Evolutionary conservation across 2,329 filamentous ascomycete species (phyloP).

Genomic region (Claviceps purpurea): DNA sequence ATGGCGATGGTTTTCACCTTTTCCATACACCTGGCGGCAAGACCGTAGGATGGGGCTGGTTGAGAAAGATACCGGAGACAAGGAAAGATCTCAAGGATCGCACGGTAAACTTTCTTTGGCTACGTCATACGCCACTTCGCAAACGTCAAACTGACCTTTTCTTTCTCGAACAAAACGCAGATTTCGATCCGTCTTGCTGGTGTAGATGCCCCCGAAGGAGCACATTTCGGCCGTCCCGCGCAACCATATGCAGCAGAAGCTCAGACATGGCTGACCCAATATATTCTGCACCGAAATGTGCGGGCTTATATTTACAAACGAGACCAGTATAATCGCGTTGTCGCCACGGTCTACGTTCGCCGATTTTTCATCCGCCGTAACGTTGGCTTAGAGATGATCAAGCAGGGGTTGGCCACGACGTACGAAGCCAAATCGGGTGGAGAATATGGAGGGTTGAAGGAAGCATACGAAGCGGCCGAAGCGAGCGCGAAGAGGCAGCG

Average conservation of each 20-base stretch:
- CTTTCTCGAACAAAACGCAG: constrained; percentile 27
- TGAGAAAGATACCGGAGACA: constrained; percentile 58
- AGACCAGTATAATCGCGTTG: constrained; percentile 87
- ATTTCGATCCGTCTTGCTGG: constrained; percentile 84
- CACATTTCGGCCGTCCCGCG: constrained; percentile 79
- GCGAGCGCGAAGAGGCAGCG: constrained; percentile 49
- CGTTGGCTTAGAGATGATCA: constrained; percentile 83
- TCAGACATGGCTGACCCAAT: constrained; percentile 61
- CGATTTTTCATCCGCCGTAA: constrained; percentile 58
- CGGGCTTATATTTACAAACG: constrained; percentile 70
- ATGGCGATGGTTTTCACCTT: constrained; percentile 90
- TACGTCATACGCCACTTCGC: neutral
- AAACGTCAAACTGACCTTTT: neutral
- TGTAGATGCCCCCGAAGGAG: constrained; percentile 81
- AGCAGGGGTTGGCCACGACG: constrained; percentile 69
- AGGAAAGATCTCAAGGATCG: constrained; percentile 58
- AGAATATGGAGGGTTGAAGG: constrained; percentile 67
- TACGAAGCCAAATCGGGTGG: constrained; percentile 86
- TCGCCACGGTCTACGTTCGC: constrained; percentile 71
- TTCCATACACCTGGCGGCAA: constrained; percentile 91
- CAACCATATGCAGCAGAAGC: constrained; percentile 79
- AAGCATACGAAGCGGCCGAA: constrained; percentile 53
- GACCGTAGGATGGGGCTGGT: constrained; percentile 83
- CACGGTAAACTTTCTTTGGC: constrained; percentile 44
- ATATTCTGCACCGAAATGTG: constrained; percentile 59